Evolutionary conservation across 495 filamentous ascomycete genomes (phyloP).

Genomic region (Pyrenopolyporus hunteri): DNA sequence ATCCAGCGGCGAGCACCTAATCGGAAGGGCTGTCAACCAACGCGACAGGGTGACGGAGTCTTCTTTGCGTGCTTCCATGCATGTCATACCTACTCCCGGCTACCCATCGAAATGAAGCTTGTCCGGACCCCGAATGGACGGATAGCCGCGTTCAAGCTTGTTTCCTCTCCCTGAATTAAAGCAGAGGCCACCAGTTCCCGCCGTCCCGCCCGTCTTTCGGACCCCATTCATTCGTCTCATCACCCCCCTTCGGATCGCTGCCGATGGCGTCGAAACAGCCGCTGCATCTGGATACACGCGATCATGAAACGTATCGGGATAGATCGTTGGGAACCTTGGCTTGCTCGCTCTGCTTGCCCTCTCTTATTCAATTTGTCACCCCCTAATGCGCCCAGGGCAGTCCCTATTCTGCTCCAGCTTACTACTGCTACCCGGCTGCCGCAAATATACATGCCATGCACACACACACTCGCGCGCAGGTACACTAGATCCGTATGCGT

Average conservation of each 20-base stretch:
- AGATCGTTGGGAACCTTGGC: constrained; percentile 18
- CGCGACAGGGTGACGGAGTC: not conserved
- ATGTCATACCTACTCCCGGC: constrained; percentile 36
- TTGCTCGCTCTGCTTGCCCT: not conserved
- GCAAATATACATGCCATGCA: not conserved
- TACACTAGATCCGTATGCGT: too few relatives aligned
- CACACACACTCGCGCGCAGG: not conserved
- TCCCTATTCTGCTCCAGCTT: constrained; percentile 25
- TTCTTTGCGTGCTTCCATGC: constrained; percentile 34
- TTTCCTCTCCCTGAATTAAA: not conserved
- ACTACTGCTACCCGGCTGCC: too few relatives aligned
- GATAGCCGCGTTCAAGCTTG: not conserved
- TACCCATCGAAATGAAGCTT: constrained; percentile 10
- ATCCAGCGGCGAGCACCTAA: too few relatives aligned
- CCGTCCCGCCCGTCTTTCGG: constrained; percentile 8
- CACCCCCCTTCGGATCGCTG: constrained; percentile 22
- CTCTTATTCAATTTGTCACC: not conserved
- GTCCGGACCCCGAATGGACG: constrained; percentile 22
- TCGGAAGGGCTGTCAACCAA: constrained; percentile 9
- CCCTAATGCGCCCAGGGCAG: constrained; percentile 18
- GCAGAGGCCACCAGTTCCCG: constrained; percentile 31
- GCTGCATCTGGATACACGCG: constrained; percentile 31
- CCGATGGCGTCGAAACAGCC: constrained; percentile 30
- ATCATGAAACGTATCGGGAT: constrained; percentile 35
- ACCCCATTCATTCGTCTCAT: constrained; percentile 25